phyloP scores from a whole-genome alignment of 345 rosid species.

The Euphorbia pulcherrima region DNA sequence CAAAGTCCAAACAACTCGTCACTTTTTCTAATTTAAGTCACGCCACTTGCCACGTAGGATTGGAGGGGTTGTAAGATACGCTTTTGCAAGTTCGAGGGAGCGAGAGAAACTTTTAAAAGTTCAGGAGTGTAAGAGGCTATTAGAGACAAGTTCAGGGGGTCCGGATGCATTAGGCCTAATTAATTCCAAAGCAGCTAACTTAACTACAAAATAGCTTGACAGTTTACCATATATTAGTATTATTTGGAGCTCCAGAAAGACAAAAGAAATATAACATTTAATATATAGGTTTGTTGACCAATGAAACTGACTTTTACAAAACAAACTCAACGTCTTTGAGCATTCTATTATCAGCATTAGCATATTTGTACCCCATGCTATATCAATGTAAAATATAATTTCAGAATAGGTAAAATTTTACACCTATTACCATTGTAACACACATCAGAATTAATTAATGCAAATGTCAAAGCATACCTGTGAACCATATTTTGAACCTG shows the following conservation, averaged over 20 bases:
- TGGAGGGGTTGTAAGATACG: too few species aligned
- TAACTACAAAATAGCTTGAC: not conserved
- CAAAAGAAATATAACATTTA: not conserved
- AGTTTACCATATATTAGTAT: too few species aligned
- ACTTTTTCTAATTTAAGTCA: too few species aligned
- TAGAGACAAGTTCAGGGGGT: too few species aligned
- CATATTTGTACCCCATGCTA: not conserved
- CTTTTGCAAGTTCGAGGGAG: too few species aligned
- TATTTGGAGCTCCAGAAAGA: too few species aligned
- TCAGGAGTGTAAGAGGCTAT: too few species aligned
- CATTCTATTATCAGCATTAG: not conserved
- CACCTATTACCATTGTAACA: not conserved
- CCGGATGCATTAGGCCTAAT: not conserved
- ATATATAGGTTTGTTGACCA: not conserved
- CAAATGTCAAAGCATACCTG: constrained; percentile 48
- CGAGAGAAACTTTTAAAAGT: too few species aligned
- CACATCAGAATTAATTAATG: not conserved
- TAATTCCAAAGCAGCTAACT: not conserved
- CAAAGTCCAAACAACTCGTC: too few species aligned
- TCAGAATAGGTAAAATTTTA: not conserved
- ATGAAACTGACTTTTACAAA: not conserved
- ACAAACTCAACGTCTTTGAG: not conserved
- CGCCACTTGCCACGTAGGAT: too few species aligned
- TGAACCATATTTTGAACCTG: constrained; percentile 72
- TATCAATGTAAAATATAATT: not conserved